phyloP scores from a whole-genome alignment of 2,329 filamentous ascomycete species.

The Reticulascus tulasneorum region DNA sequence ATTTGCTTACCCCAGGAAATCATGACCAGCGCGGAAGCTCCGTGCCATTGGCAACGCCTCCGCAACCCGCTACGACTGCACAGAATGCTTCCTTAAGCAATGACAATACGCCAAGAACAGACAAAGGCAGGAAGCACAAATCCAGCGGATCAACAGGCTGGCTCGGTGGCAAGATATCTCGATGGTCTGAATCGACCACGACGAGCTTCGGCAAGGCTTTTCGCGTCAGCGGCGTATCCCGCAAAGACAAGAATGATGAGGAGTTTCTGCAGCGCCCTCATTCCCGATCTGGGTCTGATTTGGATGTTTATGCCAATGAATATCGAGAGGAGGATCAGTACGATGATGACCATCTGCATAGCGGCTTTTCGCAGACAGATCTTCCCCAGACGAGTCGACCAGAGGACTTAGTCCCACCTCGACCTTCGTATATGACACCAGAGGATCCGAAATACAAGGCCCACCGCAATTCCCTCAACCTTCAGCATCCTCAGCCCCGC shows the following conservation, averaged over 20 bases:
- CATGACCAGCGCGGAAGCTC: constrained; percentile 45
- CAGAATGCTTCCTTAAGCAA: constrained; percentile 55
- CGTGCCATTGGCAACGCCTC: constrained; percentile 54
- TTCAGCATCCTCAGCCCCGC: constrained; percentile 75
- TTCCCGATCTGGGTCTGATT: constrained; percentile 77
- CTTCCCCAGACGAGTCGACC: constrained; percentile 24
- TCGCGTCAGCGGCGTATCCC: constrained; percentile 57
- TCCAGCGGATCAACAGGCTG: constrained; percentile 73
- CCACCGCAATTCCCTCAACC: constrained; percentile 74
- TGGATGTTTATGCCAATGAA: constrained; percentile 54
- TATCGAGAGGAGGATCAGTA: no score
- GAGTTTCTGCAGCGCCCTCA: constrained; percentile 52
- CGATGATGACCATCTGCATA: constrained; percentile 57
- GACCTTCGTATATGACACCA: constrained; percentile 50
- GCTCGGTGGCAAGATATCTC: constrained; percentile 90
- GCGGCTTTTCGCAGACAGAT: constrained; percentile 52
- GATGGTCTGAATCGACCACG: constrained; percentile 95
- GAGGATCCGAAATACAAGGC: constrained; percentile 79
- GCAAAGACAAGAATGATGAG: constrained; percentile 57
- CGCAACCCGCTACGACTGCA: constrained; percentile 41
- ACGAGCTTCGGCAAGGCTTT: constrained; percentile 81
- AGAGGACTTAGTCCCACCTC: constrained; percentile 20
- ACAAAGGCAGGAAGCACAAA: constrained; percentile 84
- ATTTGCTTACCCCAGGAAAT: constrained; percentile 55
- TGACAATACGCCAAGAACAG: constrained; percentile 73